These are phyloP conservation scores for Alternaria postmessia DNA, from an alignment of 2,329 filamentous ascomycete species.

Conservation along the genomic window DNA sequence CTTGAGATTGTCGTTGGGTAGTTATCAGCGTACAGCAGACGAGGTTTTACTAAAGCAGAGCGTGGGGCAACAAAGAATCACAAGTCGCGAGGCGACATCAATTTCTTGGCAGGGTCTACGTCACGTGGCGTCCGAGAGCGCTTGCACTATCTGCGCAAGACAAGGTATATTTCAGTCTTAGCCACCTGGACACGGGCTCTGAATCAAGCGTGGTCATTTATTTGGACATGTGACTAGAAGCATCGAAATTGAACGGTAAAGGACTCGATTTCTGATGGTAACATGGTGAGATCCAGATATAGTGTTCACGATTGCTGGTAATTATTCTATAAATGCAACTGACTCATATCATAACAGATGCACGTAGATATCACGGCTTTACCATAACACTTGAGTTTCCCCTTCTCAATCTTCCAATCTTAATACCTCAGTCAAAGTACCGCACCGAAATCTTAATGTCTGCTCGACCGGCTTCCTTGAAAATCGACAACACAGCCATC, in stretches of 20 bases:
- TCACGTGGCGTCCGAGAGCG: slow-evolving; percentile 3
- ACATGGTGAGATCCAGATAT: not conserved
- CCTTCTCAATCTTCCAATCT: not conserved
- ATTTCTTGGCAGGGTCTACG: slow-evolving; percentile 12
- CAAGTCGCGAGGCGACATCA: not conserved
- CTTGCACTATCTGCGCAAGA: not conserved
- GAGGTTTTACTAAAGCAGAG: slow-evolving; percentile 2
- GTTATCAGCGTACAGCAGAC: not conserved
- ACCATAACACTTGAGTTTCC: not conserved
- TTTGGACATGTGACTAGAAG: not conserved
- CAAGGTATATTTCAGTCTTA: no score
- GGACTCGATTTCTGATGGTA: not conserved
- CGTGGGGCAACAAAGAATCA: slow-evolving; percentile 22
- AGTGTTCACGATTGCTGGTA: not conserved
- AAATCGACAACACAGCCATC: not conserved
- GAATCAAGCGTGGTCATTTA: not conserved
- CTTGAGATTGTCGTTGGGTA: not conserved
- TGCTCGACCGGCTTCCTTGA: not conserved
- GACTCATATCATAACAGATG: not conserved
- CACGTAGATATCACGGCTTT: not conserved
- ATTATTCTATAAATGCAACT: not conserved
- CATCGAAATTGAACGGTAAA: not conserved
- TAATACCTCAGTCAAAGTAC: not conserved
- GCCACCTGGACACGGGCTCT: no score
- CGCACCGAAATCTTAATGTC: slow-evolving; percentile 3